A percentile compares a stretch with the other conserved stretches of the same genome.
These are phyloP conservation scores for Metschnikowia cubensis DNA, from an alignment of 805 yeast genomes.

Conservation along the genomic window DNA sequence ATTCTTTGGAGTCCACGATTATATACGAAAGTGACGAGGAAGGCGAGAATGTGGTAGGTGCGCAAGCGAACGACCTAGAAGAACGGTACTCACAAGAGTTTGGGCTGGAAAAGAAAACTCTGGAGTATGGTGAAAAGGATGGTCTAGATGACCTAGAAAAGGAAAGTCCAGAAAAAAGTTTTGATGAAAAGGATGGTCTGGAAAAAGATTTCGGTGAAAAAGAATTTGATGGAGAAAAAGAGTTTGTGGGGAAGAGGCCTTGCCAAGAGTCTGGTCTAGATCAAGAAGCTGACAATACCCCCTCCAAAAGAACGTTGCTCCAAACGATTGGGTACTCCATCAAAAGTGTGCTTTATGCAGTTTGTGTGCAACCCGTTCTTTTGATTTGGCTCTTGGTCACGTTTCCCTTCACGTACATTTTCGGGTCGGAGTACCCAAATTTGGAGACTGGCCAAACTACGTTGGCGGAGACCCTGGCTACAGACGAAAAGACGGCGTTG, in stretches of 20 bases:
- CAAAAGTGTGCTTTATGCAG: slow-evolving; percentile 40
- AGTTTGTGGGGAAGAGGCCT: too few species aligned
- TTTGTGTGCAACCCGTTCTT: slow-evolving; percentile 50
- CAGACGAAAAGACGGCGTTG: slow-evolving; percentile 33
- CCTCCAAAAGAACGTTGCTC: background rate
- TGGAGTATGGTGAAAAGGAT: too few species aligned
- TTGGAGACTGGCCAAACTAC: slow-evolving; percentile 1
- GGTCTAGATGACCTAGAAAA: slow-evolving; percentile 2
- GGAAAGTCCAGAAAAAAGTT: background rate
- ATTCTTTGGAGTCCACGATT: slow-evolving; percentile 9
- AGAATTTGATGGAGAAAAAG: too few species aligned
- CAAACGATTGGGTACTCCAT: background rate
- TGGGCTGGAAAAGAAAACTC: background rate
- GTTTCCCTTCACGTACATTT: slow-evolving; percentile 49
- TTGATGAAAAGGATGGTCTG: background rate
- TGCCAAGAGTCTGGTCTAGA: background rate
- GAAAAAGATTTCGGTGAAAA: background rate
- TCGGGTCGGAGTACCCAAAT: slow-evolving; percentile 20
- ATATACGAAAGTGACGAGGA: background rate
- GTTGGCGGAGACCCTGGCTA: slow-evolving; percentile 12
- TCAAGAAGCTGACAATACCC: background rate
- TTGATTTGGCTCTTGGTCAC: slow-evolving; percentile 49
- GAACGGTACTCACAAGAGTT: too few species aligned
- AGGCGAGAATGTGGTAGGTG: background rate
- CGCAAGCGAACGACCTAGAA: background rate